These are phyloP conservation scores for Dionaea muscipula DNA, from an alignment of 179 eudicot genomes.

Conservation along the genomic window DNA sequence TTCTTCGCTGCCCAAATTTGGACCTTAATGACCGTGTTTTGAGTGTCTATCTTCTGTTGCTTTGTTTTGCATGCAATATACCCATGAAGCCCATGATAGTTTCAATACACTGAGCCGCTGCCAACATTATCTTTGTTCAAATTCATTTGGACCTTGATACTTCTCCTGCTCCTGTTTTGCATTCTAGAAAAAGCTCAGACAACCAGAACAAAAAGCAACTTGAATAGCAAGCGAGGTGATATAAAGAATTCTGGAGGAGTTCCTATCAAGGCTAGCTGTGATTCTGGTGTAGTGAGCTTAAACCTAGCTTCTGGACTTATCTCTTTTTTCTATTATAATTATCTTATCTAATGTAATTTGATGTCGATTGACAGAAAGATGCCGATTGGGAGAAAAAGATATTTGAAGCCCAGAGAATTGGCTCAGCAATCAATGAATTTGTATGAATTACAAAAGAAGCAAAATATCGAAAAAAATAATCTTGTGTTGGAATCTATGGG, in stretches of 20 bases:
- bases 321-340: too few species aligned
- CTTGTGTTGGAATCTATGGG: too few species aligned
- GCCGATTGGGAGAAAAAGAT: too few species aligned
- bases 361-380: too few species aligned
- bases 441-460: too few species aligned
- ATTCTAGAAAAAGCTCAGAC: constrained; percentile 41
- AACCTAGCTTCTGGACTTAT: constrained; percentile 50
- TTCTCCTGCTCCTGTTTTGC: constrained; percentile 5
- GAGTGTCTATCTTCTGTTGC: background rate
- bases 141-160: background rate
- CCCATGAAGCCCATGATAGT: background rate
- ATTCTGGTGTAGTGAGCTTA: constrained; percentile 54
- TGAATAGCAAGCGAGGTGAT: constrained; percentile 64
- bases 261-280: constrained; percentile 50
- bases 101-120: too few species aligned
- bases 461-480: too few species aligned
- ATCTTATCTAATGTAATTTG: too few species aligned
- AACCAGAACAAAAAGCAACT: constrained; percentile 36
- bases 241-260: constrained; percentile 68
- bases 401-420: too few species aligned
- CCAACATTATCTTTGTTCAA: background rate
- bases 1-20: too few species aligned
- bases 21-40: too few species aligned
- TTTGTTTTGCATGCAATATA: background rate
- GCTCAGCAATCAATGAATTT: too few species aligned